Conservation (phyloP, 106 monocot genomes). For the Acanthochlamys bracteata region DNA sequence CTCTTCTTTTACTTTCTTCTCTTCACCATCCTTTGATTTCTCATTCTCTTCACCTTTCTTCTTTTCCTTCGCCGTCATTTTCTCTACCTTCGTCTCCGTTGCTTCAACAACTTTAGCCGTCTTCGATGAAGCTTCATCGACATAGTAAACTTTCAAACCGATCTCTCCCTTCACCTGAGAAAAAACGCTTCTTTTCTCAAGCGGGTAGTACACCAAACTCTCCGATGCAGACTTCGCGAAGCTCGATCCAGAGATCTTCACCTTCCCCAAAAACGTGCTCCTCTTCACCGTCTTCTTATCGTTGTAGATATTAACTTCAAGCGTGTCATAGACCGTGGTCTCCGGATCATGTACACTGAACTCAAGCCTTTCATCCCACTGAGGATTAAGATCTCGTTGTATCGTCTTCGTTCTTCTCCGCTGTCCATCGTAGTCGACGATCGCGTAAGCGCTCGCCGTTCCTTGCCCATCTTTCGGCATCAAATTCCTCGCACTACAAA, state of each 20-base stretch:
- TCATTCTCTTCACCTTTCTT: conserved; percentile 17
- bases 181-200: conserved; percentile 93
- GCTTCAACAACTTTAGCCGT: no score
- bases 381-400: conserved; percentile 53
- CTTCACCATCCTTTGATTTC: not conserved
- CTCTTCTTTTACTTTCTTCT: conserved; percentile 9
- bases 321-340: conserved; percentile 20
- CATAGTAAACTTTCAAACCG: conserved; percentile 57
- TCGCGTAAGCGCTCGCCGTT: conserved; percentile 69
- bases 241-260: conserved; percentile 61
- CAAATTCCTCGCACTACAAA: conserved; percentile 64
- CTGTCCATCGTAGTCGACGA: conserved; percentile 83
- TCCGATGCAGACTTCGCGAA: conserved; percentile 46
- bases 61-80: conserved; percentile 7
- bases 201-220: conserved; percentile 60
- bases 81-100: conserved; percentile 6
- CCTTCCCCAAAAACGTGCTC: conserved; percentile 65
- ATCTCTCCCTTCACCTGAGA: conserved; percentile 73
- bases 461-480: conserved; percentile 83
- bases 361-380: conserved; percentile 64
- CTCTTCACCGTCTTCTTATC: conserved; percentile 36
- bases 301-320: conserved; percentile 68
- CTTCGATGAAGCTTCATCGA: no score
- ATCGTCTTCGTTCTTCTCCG: conserved; percentile 53
- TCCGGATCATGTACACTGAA: conserved; percentile 26